Evolutionary conservation across 73 alveolate species (phyloP).

Genomic region (Paraurostyla sp.): DNA sequence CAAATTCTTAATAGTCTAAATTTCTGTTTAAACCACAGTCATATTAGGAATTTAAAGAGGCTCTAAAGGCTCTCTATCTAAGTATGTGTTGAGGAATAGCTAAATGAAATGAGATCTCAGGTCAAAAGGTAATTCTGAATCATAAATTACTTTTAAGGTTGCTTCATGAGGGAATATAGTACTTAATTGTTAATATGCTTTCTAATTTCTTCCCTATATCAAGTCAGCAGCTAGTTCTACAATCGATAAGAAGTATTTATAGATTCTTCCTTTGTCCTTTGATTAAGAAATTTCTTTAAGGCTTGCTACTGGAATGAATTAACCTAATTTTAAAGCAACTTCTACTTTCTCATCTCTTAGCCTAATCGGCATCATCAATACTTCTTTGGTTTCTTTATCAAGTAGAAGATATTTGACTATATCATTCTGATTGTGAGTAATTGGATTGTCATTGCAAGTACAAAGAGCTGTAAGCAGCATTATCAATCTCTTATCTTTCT

Average conservation of each 20-base stretch:
- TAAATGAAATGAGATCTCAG: slow-evolving; percentile 41
- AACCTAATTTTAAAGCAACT: neutral
- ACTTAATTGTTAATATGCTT: neutral
- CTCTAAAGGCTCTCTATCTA: slow-evolving; percentile 59
- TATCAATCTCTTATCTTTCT: slow-evolving; percentile 61
- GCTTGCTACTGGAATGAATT: neutral
- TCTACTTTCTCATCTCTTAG: neutral
- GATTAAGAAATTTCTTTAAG: slow-evolving; percentile 4
- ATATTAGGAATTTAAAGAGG: slow-evolving; percentile 21
- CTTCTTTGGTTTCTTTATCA: slow-evolving; percentile 26
- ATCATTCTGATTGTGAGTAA: slow-evolving; percentile 61
- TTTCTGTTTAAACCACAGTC: slow-evolving; percentile 29
- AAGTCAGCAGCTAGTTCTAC: slow-evolving; percentile 71
- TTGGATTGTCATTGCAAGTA: slow-evolving; percentile 70
- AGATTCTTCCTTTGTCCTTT: slow-evolving; percentile 45
- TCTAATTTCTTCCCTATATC: slow-evolving; percentile 47
- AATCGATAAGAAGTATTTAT: slow-evolving; percentile 54
- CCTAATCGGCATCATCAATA: slow-evolving; percentile 44
- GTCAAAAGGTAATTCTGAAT: slow-evolving; percentile 31
- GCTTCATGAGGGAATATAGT: slow-evolving; percentile 34
- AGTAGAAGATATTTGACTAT: slow-evolving; percentile 39
- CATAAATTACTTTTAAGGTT: slow-evolving; percentile 36
- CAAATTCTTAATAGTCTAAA: neutral
- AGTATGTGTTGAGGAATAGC: slow-evolving; percentile 13
- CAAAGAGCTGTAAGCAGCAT: slow-evolving; percentile 72